These are phyloP conservation scores for Nicotiana otophora DNA, from an alignment of 257 asterid genomes.

Conservation along the genomic window DNA sequence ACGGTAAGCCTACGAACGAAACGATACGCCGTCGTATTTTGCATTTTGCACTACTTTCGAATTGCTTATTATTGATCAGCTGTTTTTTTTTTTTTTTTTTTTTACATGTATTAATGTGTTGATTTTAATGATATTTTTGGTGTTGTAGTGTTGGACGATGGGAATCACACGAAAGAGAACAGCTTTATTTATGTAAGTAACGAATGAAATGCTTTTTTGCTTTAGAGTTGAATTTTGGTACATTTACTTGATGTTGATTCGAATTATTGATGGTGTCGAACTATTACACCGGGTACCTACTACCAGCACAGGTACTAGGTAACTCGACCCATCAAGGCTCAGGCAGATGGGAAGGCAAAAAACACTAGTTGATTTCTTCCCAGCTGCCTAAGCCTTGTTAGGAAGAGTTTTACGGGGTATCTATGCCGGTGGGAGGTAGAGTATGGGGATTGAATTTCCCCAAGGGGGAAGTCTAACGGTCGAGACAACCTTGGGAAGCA, in stretches of 20 bases:
- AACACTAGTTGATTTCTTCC: too few species aligned
- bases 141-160: conserved; percentile 77
- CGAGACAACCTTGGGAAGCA: neutral
- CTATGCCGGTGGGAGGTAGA: neutral
- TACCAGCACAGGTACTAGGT: too few species aligned
- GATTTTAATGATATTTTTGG: conserved; percentile 20
- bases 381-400: too few species aligned
- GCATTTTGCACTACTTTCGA: neutral
- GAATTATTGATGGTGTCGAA: neutral
- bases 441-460: neutral
- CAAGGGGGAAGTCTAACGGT: neutral
- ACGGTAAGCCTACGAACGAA: conserved; percentile 34
- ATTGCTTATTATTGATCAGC: neutral
- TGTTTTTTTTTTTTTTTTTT: neutral
- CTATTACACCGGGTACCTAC: too few species aligned
- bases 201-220: neutral
- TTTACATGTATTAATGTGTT: neutral
- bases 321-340: too few species aligned
- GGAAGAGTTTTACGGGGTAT: too few species aligned
- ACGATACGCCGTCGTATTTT: neutral
- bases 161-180: conserved; percentile 78
- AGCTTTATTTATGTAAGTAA: conserved; percentile 88
- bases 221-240: neutral
- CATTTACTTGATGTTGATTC: neutral
- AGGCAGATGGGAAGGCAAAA: too few species aligned